Conservation (phyloP, 306 rosid genomes). For the Clitoria ternatea region DNA sequence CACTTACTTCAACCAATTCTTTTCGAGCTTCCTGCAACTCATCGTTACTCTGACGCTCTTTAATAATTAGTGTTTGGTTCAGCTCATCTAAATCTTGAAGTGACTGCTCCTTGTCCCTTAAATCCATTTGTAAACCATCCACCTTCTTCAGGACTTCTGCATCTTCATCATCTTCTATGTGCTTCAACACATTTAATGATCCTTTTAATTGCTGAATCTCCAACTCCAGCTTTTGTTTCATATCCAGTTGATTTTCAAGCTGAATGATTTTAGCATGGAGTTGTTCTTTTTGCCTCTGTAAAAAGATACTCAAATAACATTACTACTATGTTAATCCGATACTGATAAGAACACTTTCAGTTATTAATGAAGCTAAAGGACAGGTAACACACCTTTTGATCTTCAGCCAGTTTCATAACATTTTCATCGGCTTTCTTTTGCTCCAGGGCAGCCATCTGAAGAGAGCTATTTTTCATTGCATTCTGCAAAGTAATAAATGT, state of each 20-base stretch:
- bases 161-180: constrained; percentile 89
- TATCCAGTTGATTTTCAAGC: constrained; percentile 74
- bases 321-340: constrained; percentile 18
- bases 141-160: constrained; percentile 76
- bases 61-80: constrained; percentile 64
- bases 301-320: constrained; percentile 31
- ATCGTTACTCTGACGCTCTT: constrained; percentile 80
- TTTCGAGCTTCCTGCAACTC: constrained; percentile 92
- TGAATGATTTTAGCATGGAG: constrained; percentile 75
- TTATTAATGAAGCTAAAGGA: constrained; percentile 19
- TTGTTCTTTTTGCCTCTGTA: constrained; percentile 82
- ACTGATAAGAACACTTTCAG: constrained; percentile 18
- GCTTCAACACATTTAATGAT: constrained; percentile 70
- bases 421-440: constrained; percentile 79
- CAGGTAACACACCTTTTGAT: constrained; percentile 70
- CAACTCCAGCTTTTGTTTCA: constrained; percentile 83
- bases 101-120: constrained; percentile 75
- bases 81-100: constrained; percentile 58
- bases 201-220: constrained; percentile 88
- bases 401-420: constrained; percentile 84
- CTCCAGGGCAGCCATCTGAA: constrained; percentile 87
- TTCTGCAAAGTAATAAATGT: constrained; percentile 51
- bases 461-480: constrained; percentile 68
- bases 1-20: constrained; percentile 73
- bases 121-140: constrained; percentile 49